Evolutionary conservation across 345 rosid genomes (phyloP).

Genomic region (Heritiera fomes): DNA sequence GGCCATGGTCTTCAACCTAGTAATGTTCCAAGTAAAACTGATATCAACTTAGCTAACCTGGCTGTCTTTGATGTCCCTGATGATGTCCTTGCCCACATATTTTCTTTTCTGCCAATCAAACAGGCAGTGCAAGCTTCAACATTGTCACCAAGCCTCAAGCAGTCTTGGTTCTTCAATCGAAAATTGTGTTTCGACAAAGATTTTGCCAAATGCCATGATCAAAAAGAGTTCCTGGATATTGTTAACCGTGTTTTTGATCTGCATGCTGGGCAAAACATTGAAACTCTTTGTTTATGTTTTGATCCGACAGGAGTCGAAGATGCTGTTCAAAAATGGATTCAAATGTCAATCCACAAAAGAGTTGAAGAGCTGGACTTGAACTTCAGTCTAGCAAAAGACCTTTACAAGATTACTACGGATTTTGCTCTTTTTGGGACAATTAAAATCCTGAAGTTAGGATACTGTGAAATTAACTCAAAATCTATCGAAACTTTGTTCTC

Average conservation of each 20-base stretch:
- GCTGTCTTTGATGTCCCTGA: not conserved
- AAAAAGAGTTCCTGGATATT: not conserved
- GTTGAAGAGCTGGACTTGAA: conserved; percentile 36
- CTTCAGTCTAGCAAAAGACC: not conserved
- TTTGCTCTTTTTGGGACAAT: not conserved
- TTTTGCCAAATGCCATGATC: not conserved
- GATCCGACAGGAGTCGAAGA: not conserved
- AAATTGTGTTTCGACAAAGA: conserved; percentile 20
- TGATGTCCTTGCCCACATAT: not conserved
- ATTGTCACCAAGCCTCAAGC: not conserved
- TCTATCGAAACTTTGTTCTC: not conserved
- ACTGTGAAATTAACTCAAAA: not conserved
- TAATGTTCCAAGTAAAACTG: not conserved
- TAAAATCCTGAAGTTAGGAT: not conserved
- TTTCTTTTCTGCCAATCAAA: conserved; percentile 24
- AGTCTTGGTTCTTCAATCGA: not conserved
- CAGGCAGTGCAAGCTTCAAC: not conserved
- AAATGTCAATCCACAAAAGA: conserved; percentile 8
- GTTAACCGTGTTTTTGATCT: not conserved
- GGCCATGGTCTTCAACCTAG: not conserved
- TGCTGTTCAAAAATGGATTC: conserved; percentile 25
- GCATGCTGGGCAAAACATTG: conserved; percentile 12
- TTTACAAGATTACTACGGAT: not conserved
- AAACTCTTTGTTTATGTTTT: conserved; percentile 6
- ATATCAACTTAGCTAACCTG: not conserved